Evolutionary conservation across 768 basidiomycete genomes (phyloP), one percentile per base, ranked within the genome.

Genomic region (Kwoniella pini): DNA sequence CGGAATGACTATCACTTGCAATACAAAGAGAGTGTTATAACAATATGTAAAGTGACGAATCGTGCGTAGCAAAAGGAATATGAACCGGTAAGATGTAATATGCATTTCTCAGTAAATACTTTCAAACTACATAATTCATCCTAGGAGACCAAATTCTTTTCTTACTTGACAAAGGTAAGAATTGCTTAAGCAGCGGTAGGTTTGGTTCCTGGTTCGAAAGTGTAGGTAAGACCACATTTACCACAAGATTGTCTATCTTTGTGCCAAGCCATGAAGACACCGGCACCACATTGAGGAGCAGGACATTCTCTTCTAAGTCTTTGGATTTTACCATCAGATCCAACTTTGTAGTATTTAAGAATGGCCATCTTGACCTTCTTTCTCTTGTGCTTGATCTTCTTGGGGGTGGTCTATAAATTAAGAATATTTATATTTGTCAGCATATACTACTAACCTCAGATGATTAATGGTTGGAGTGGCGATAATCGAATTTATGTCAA

Each of bases 351-450:
- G 86, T 96, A 99, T 83, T 98, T 98, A 81, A 99, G 84, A 83
- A 98, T 96, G 77, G 93, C 83, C 92, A 99, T 97, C 88, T 97
- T 98, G 84, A 95, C 91, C 85, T 97, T 96, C 86, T 98, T 97
- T 81, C 89, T 88, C 87, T 96, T 96, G 85, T 95, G 94, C 88
- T 96, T 98, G 86, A 96, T 87, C 86, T 97, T 97, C 86, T 95
- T 96, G 81, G 92, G 93, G 76, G 92, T 95, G 88, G 77, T 78
- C 71, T 74, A 52, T 45, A 17, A 15, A 6, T 17, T 17, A 31
- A 22, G 24, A n/a, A 19, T 12, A 45, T 9, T 21, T 65, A 31
- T 57, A 27, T 9, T 19, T 19, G 40, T 19, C 26, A 17, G 19
- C 11, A 46, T 27, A 33, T 24, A 12, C 15, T 5, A 3, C 15